A percentile compares a stretch with the other conserved stretches of the same genome.
phyloP scores from a whole-genome alignment of 129 eudicot species.

The Mikania micrantha region DNA sequence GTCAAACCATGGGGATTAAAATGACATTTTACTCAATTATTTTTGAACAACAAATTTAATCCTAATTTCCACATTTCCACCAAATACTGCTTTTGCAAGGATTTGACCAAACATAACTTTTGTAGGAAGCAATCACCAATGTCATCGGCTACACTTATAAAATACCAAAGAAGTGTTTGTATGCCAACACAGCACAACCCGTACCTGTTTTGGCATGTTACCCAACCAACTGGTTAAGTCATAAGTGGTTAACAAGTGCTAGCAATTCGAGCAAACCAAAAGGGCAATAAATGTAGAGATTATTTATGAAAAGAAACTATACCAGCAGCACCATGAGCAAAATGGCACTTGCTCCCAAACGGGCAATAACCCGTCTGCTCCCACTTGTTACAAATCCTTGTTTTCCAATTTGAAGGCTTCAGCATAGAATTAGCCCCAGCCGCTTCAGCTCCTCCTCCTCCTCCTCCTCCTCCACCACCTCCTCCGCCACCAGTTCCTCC shows the following conservation, averaged over 20 bases:
- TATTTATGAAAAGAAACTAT: constrained; percentile 22
- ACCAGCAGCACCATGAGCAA: constrained; percentile 98
- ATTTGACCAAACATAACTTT: no score
- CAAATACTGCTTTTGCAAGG: no score
- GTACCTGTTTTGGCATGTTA: neutral
- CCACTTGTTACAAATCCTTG: constrained; percentile 97
- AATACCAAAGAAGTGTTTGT: neutral
- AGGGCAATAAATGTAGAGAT: neutral
- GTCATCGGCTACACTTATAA: no score
- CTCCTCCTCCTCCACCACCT: neutral
- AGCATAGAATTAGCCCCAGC: constrained; percentile 33
- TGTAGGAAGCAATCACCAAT: no score
- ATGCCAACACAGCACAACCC: neutral
- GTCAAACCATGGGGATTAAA: no score
- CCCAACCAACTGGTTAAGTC: neutral
- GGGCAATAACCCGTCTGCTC: constrained; percentile 96
- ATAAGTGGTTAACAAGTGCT: no score
- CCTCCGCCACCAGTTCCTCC: neutral
- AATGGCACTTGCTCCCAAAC: constrained; percentile 93
- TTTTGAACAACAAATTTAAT: no score
- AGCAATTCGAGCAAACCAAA: neutral
- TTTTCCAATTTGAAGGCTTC: constrained; percentile 97
- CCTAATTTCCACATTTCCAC: no score
- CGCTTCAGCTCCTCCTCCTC: constrained; percentile 23
- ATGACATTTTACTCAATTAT: no score